These are phyloP conservation scores for Phytophthora vignae DNA, from an alignment of 352 stramenopile genomes.

Conservation along the genomic window DNA sequence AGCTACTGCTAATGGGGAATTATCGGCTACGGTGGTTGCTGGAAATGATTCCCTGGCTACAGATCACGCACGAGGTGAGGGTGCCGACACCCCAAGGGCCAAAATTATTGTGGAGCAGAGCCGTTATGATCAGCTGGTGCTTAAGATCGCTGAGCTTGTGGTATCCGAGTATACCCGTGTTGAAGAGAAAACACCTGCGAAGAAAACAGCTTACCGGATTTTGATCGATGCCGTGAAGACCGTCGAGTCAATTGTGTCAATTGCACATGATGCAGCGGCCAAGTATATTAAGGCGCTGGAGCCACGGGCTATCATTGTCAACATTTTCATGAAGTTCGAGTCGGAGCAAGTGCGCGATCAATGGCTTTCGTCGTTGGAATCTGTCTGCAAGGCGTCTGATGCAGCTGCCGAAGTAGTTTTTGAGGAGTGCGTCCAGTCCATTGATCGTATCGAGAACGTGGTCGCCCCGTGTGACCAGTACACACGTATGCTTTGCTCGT, in stretches of 20 bases:
- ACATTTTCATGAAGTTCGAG: conserved; percentile 68
- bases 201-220: conserved; percentile 73
- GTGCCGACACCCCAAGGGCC: conserved; percentile 29
- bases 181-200: conserved; percentile 37
- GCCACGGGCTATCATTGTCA: conserved; percentile 54
- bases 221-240: conserved; percentile 88
- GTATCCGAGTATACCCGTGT: conserved; percentile 70
- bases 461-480: conserved; percentile 76
- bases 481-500: conserved; percentile 70
- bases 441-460: conserved; percentile 72
- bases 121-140: conserved; percentile 75
- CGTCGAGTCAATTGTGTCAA: conserved; percentile 80
- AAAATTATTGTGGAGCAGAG: conserved; percentile 66
- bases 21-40: conserved; percentile 21
- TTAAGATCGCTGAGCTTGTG: conserved; percentile 83
- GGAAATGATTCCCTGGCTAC: conserved; percentile 25
- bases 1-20: conserved; percentile 35
- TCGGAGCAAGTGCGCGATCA: conserved; percentile 87
- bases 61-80: conserved; percentile 4
- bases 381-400: conserved; percentile 64
- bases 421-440: conserved; percentile 71
- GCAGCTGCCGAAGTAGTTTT: conserved; percentile 60
- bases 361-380: conserved; percentile 84
- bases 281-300: conserved; percentile 68
- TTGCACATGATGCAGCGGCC: conserved; percentile 65